Evolutionary conservation across 1,284 basidiomycete species (phyloP).

Genomic region (Boletellus deceptivus): DNA sequence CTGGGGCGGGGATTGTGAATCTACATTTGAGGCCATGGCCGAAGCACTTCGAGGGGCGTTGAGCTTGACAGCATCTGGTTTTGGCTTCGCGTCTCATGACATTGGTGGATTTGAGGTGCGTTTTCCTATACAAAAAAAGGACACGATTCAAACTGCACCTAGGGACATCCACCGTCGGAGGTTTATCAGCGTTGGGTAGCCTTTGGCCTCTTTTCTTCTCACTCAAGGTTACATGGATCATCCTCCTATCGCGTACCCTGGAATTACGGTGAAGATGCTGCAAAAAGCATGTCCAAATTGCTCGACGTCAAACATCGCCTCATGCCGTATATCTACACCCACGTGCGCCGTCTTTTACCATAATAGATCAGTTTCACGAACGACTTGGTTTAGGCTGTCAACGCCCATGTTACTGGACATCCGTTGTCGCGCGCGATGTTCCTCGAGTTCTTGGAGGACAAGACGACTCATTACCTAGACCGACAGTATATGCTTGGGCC

Average conservation of each 20-base stretch:
- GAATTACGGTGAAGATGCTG: constrained; percentile 72
- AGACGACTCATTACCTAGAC: constrained; percentile 63
- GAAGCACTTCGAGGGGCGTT: constrained; percentile 69
- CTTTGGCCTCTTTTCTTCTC: constrained; percentile 67
- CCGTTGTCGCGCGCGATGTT: constrained; percentile 74
- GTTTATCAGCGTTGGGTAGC: constrained; percentile 79
- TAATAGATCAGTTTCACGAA: not conserved
- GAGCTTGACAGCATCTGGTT: constrained; percentile 65
- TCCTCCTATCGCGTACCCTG: constrained; percentile 74
- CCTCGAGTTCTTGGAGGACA: constrained; percentile 68
- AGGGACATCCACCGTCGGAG: constrained; percentile 66
- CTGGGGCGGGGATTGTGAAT: constrained; percentile 79
- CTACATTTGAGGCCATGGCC: constrained; percentile 76
- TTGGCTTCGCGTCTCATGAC: constrained; percentile 71
- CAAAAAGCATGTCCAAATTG: constrained; percentile 62
- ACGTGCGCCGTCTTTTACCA: constrained; percentile 40
- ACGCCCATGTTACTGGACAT: constrained; percentile 46
- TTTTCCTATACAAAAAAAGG: not conserved
- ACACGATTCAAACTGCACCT: not conserved
- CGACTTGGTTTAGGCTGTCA: constrained; percentile 47
- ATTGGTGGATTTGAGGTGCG: constrained; percentile 70
- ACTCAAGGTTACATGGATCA: constrained; percentile 71
- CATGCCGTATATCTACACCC: constrained; percentile 71
- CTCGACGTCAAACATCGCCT: constrained; percentile 67
- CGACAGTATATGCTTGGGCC: constrained; percentile 71